Evolutionary conservation across 352 stramenopile genomes (phyloP), one percentile per base, ranked within the genome.

Genomic region (Pythium oligandrum): DNA sequence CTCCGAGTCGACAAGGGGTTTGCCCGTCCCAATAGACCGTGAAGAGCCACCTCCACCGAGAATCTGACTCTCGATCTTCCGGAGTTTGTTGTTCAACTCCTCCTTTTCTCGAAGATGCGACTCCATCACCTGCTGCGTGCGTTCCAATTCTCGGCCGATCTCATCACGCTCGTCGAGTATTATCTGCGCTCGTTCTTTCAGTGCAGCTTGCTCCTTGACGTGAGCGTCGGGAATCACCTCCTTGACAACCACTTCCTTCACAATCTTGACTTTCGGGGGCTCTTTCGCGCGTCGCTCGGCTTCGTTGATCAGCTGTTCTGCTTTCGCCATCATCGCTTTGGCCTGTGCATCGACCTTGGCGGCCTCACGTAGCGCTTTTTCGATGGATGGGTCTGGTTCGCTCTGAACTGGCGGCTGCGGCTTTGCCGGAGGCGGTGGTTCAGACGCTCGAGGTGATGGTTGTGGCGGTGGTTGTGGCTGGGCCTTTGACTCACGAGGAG

Each of bases 31-130:
- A 26, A 26, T 26, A 26, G 17, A 26, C 17, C 17, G 17, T 12
- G 38, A 42, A 8, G 12, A 12, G 7, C 7, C 38, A 12, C 38
- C 35, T 2, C 76, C 76, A 36, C 81, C 75, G 3, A 90, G 65
- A 55, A 93, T 91, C 42, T 91, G 78, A 17, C 78, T 81, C 50
- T 89, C 78, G 38, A 93, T 93, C 57, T 90, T 91, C 53, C 78
- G 69, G 7, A 93, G 69, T 45, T 91, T 91, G 12, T 36, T 60
- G 26, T 78, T 68, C 34, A 90, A 53, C 53, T 74, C 65, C 36
- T 83, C 64, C 40, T 88, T 88, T 56, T 90, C 78, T 7, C 72
- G 66, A 12, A 86, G 31, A 26, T 74, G 75, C 3, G 66, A 12
- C 53, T 90, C 77, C 80, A 93, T 89, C 3, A 64, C 69, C 40